A percentile compares a stretch with the other conserved stretches of the same genome.
These are phyloP conservation scores for Orbilia ellipsospora DNA, from an alignment of 2,329 filamentous ascomycete genomes.

Conservation along the genomic window DNA sequence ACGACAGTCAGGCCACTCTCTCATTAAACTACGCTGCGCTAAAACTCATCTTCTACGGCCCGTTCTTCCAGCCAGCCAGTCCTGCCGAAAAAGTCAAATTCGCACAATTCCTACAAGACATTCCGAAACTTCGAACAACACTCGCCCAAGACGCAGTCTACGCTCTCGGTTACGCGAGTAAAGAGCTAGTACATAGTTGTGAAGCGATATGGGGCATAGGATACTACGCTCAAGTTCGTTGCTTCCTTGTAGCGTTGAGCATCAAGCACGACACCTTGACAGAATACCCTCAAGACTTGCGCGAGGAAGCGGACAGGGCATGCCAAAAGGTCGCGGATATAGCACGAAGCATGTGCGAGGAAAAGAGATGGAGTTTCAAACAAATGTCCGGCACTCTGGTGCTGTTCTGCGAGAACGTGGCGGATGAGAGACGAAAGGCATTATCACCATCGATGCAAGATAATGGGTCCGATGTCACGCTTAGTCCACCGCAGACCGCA, in stretches of 20 bases:
- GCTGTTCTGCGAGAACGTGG: slow-evolving; percentile 54
- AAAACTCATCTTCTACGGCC: slow-evolving; percentile 56
- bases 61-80: slow-evolving; percentile 55
- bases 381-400: slow-evolving; percentile 57
- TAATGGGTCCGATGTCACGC: slow-evolving; percentile 32
- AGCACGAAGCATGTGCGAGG: slow-evolving; percentile 57
- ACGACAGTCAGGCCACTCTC: slow-evolving; percentile 52
- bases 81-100: slow-evolving; percentile 53
- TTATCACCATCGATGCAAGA: slow-evolving; percentile 48
- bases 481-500: slow-evolving; percentile 31
- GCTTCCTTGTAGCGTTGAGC: slow-evolving; percentile 57
- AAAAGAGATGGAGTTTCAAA: slow-evolving; percentile 57
- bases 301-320: slow-evolving; percentile 47
- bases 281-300: slow-evolving; percentile 54
- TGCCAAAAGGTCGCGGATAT: slow-evolving; percentile 56
- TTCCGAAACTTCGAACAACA: slow-evolving; percentile 38
- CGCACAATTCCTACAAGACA: slow-evolving; percentile 51
- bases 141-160: slow-evolving; percentile 55
- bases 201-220: slow-evolving; percentile 58
- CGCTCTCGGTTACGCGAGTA: slow-evolving; percentile 55
- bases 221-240: slow-evolving; percentile 57
- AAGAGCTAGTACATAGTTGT: slow-evolving; percentile 56
- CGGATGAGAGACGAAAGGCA: slow-evolving; percentile 35
- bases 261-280: slow-evolving; percentile 56
- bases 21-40: slow-evolving; percentile 56